Percentiles rank a stretch among this genome's conserved stretches.
These are phyloP conservation scores for Botryotinia convoluta DNA, from an alignment of 2,329 filamentous ascomycete species.

Conservation along the genomic window DNA sequence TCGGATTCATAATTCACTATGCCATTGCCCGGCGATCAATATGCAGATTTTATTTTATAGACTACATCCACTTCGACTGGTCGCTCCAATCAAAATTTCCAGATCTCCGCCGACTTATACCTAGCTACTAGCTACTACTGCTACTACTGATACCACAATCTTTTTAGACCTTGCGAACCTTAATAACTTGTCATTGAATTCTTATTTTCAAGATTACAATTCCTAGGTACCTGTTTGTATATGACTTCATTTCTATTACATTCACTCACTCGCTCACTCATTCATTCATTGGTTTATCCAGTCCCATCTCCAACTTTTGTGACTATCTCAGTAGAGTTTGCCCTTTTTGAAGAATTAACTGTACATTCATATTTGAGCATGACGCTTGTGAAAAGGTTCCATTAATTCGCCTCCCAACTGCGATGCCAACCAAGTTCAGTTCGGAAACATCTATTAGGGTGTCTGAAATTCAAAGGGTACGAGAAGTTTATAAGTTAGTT, in stretches of 20 bases:
- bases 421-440: background rate
- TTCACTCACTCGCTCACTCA: background rate
- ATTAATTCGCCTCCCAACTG: background rate
- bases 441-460: background rate
- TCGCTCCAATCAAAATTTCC: background rate
- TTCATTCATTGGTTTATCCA: background rate
- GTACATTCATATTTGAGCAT: background rate
- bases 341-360: background rate
- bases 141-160: background rate
- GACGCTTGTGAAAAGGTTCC: background rate
- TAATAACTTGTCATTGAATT: background rate
- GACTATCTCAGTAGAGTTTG: background rate
- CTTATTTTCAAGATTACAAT: background rate
- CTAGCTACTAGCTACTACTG: background rate
- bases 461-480: slow-evolving; percentile 14
- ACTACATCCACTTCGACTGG: background rate
- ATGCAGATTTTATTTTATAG: background rate
- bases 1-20: background rate
- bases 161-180: background rate
- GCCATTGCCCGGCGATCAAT: background rate
- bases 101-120: background rate
- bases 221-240: background rate
- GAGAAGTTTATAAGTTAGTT: slow-evolving; percentile 18
- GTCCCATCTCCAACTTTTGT: background rate
- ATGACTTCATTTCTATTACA: background rate